Percentiles rank a stretch among this genome's conserved stretches.
These are phyloP conservation scores for Xylariales sp. DNA, from an alignment of 2,329 filamentous ascomycete genomes.

Conservation along the genomic window DNA sequence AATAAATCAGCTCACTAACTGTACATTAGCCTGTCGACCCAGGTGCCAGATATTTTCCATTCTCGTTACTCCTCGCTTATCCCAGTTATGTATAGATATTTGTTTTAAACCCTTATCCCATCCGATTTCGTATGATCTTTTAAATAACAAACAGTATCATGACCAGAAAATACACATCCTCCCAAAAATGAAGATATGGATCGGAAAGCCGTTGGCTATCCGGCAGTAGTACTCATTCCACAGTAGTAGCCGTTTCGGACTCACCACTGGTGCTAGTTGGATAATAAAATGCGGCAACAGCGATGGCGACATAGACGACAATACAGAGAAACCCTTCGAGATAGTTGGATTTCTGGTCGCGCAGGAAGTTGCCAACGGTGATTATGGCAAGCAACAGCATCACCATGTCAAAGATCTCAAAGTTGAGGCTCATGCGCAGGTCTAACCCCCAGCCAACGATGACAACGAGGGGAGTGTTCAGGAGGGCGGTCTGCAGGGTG, in stretches of 20 bases:
- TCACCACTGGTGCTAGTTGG: conserved; percentile 30
- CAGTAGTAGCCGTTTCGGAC: not conserved
- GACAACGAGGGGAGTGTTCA: conserved; percentile 81
- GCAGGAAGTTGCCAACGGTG: conserved; percentile 80
- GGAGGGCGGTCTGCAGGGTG: conserved; percentile 82
- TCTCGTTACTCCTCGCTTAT: too few relatives aligned
- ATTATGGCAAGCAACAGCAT: conserved; percentile 80
- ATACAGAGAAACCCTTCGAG: conserved; percentile 81
- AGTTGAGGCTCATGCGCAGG: conserved; percentile 72
- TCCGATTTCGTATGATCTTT: too few relatives aligned
- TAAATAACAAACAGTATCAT: too few relatives aligned
- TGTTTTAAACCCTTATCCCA: too few relatives aligned
- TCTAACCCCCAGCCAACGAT: conserved; percentile 77
- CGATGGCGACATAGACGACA: conserved; percentile 58
- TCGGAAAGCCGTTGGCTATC: too few relatives aligned
- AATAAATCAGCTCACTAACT: too few relatives aligned
- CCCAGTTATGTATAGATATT: too few relatives aligned
- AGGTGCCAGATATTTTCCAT: too few relatives aligned
- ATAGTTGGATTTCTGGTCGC: conserved; percentile 87
- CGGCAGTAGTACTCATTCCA: too few relatives aligned
- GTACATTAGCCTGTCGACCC: too few relatives aligned
- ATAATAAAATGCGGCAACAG: conserved; percentile 54
- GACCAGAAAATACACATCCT: too few relatives aligned
- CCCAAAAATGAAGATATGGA: too few relatives aligned
- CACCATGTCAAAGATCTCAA: conserved; percentile 81